Conservation (phyloP, 2,329 filamentous ascomycete species). For the Ophiostoma sp. region DNA sequence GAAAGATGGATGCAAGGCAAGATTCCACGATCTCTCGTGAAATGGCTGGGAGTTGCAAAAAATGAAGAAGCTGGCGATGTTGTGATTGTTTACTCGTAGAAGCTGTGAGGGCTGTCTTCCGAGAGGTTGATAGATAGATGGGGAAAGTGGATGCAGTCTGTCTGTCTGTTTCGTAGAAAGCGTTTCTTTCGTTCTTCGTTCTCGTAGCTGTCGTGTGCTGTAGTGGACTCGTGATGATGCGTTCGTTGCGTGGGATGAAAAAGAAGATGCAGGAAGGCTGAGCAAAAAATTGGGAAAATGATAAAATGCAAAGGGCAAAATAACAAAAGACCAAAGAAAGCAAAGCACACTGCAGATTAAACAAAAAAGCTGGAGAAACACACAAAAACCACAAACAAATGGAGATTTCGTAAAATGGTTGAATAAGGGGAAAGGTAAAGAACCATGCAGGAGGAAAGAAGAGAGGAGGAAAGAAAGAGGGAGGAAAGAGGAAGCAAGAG, state of each 20-base stretch:
- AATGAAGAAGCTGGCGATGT: neutral
- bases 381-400: constrained; percentile 10
- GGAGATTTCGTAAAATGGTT: constrained; percentile 11
- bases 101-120: constrained; percentile 6
- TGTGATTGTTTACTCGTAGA: neutral
- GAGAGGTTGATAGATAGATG: constrained; percentile 2
- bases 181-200: neutral
- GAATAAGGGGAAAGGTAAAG: neutral
- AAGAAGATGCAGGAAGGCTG: neutral
- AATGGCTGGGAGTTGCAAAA: neutral
- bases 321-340: constrained; percentile 14
- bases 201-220: neutral
- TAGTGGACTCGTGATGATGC: neutral
- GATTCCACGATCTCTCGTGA: constrained; percentile 15
- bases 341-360: neutral
- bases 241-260: neutral
- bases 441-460: neutral
- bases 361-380: constrained; percentile 16
- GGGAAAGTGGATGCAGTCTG: neutral
- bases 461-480: neutral
- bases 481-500: neutral
- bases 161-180: neutral
- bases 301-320: constrained; percentile 11
- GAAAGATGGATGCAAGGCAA: neutral
- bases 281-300: neutral